These are phyloP conservation scores for Posidonia oceanica DNA, from an alignment of 116 monocot genomes.

Conservation along the genomic window DNA sequence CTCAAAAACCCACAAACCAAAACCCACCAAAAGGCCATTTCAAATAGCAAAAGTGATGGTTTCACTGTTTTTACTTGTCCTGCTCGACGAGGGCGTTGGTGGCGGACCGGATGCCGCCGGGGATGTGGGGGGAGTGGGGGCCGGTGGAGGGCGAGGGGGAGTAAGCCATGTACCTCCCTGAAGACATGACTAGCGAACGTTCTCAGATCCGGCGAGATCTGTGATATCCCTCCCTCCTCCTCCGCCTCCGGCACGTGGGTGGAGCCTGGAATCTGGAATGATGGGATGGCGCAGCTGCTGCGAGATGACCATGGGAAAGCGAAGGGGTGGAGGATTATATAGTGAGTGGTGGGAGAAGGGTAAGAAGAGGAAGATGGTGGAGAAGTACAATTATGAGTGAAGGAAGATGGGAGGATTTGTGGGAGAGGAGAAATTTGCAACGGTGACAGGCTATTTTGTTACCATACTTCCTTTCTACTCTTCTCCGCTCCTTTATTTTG, in stretches of 20 bases:
- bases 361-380: neutral
- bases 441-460: neutral
- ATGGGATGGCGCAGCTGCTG: neutral
- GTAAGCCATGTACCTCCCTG: conserved; percentile 63
- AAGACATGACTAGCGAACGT: conserved; percentile 16
- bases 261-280: neutral
- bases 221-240: neutral
- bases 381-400: neutral
- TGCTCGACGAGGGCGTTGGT: conserved; percentile 44
- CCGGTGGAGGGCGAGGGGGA: conserved; percentile 54
- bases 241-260: no score
- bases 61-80: conserved; percentile 27
- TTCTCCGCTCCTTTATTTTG: no score
- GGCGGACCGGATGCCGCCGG: conserved; percentile 36
- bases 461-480: neutral
- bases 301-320: neutral
- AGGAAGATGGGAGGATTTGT: neutral
- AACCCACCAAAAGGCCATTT: neutral
- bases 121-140: conserved; percentile 43
- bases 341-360: neutral
- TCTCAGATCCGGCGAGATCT: conserved; percentile 6
- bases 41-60: no score
- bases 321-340: neutral
- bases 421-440: no score
- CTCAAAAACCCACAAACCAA: neutral